These are phyloP conservation scores for Naematelia encephala DNA, from an alignment of 768 basidiomycete species.

Conservation along the genomic window DNA sequence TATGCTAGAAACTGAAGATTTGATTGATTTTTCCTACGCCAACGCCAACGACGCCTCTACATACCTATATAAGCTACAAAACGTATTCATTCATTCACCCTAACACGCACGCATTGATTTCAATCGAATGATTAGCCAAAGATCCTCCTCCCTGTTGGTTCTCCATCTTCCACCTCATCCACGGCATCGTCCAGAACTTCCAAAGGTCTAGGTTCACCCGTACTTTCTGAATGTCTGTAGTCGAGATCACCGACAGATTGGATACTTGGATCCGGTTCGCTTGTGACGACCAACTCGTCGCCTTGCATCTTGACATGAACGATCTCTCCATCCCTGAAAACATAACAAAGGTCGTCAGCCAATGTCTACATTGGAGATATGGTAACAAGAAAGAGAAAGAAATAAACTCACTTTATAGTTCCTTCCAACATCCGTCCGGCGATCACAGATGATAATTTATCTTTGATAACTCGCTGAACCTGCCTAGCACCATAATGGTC, in stretches of 20 bases:
- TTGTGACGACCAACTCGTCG: constrained; percentile 53
- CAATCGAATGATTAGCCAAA: not conserved
- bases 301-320: constrained; percentile 59
- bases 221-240: not conserved
- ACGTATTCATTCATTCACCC: too few species aligned
- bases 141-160: not conserved
- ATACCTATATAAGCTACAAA: too few species aligned
- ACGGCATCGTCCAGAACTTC: constrained; percentile 29
- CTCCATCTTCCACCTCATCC: constrained; percentile 12
- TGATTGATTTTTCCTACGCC: too few species aligned
- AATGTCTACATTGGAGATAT: not conserved
- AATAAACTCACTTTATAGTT: constrained; percentile 61
- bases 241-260: not conserved
- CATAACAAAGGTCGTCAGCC: not conserved
- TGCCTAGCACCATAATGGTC: constrained; percentile 82
- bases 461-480: constrained; percentile 79
- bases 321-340: constrained; percentile 64
- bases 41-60: too few species aligned
- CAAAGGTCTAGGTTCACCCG: constrained; percentile 8
- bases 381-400: not conserved
- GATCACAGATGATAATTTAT: constrained; percentile 74
- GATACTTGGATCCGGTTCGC: constrained; percentile 19
- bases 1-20: too few species aligned
- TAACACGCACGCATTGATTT: too few species aligned
- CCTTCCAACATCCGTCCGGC: constrained; percentile 76